These are phyloP conservation scores for Castanopsis chinensis DNA, from an alignment of 306 rosid species.

Conservation along the genomic window DNA sequence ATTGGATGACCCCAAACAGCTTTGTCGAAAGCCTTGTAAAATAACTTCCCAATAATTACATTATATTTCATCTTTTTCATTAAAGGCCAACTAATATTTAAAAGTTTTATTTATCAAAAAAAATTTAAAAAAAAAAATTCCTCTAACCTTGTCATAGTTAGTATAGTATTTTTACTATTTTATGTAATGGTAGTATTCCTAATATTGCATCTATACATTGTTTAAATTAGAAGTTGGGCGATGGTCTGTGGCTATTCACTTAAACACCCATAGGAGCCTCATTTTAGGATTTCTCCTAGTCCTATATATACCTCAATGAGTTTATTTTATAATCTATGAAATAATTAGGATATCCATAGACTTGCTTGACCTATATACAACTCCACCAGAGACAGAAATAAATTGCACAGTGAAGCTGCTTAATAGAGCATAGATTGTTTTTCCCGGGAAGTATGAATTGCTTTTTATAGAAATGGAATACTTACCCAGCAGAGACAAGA, in stretches of 20 bases:
- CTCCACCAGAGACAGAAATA: neutral
- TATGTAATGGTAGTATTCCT: neutral
- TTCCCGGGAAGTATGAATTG: conserved; percentile 7
- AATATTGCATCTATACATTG: neutral
- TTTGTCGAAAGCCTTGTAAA: neutral
- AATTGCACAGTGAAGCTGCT: neutral
- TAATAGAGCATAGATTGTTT: conserved; percentile 7
- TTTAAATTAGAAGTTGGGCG: neutral
- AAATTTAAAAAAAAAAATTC: neutral
- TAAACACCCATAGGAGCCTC: neutral
- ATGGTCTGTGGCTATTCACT: neutral
- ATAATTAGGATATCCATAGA: neutral
- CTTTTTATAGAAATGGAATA: conserved; percentile 5
- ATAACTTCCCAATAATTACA: neutral
- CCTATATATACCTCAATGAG: neutral
- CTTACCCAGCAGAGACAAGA: conserved; percentile 97
- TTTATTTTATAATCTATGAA: neutral
- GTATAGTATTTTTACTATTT: neutral
- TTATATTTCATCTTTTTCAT: neutral
- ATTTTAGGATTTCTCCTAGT: neutral
- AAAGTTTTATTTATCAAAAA: neutral
- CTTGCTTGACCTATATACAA: neutral
- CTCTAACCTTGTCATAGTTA: neutral
- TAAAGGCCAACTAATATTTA: neutral
- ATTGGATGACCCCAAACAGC: neutral